These are phyloP conservation scores for Pseudocercospora pini-densiflorae DNA, from an alignment of 2,329 filamentous ascomycete species.

Conservation along the genomic window DNA sequence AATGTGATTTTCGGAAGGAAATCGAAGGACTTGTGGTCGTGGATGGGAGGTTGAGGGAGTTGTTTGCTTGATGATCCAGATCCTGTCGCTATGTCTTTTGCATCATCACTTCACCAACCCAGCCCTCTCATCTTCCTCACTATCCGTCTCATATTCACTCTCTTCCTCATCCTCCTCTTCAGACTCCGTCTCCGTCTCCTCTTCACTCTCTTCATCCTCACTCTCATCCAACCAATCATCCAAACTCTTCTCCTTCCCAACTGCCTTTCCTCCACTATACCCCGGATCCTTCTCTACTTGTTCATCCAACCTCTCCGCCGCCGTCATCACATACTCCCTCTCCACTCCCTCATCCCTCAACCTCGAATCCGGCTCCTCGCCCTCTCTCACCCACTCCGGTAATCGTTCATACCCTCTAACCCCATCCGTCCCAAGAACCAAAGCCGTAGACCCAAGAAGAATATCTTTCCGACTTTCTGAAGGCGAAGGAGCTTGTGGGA, in stretches of 20 bases:
- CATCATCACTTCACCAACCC: conserved; percentile 14
- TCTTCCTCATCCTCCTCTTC: conserved; percentile 50
- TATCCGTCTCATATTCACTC: conserved; percentile 36
- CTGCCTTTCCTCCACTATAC: conserved; percentile 54
- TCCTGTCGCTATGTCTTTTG: background rate
- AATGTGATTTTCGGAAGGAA: conserved; percentile 36
- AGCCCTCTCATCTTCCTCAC: conserved; percentile 49
- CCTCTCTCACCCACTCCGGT: conserved; percentile 82
- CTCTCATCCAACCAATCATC: conserved; percentile 86
- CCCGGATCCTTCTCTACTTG: conserved; percentile 51
- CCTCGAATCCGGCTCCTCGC: conserved; percentile 76
- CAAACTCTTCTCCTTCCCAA: conserved; percentile 72
- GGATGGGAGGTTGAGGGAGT: conserved; percentile 34
- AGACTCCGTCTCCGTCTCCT: conserved; percentile 57
- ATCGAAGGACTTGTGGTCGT: conserved; percentile 32
- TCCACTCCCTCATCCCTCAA: conserved; percentile 63
- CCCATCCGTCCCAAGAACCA: conserved; percentile 75
- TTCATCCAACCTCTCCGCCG: conserved; percentile 68
- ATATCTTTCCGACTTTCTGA: conserved; percentile 76
- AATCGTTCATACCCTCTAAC: conserved; percentile 74
- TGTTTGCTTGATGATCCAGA: conserved; percentile 26
- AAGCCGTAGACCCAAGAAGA: conserved; percentile 79
- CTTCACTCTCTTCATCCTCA: conserved; percentile 58
- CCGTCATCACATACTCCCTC: conserved; percentile 40
- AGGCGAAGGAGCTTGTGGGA: conserved; percentile 86